A percentile compares a stretch with the other conserved stretches of the same genome.
phyloP scores from a whole-genome alignment of 2,329 filamentous ascomycete species.

The Talaromyces sp. region DNA sequence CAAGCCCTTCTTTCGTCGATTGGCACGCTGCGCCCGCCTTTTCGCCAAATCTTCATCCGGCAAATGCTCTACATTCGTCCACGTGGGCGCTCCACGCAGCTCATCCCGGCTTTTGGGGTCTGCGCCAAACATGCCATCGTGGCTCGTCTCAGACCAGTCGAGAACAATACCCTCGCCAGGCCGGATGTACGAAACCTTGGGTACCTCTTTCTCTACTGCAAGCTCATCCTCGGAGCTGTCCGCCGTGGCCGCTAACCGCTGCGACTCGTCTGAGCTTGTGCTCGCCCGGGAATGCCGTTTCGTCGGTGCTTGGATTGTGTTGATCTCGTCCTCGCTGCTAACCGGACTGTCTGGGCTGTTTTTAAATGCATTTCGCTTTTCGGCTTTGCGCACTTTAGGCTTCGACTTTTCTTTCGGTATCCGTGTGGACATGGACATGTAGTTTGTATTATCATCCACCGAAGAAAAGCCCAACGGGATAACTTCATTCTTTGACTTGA shows the following conservation, averaged over 20 bases:
- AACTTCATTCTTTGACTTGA: slow-evolving; percentile 47
- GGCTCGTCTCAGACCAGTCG: slow-evolving; percentile 71
- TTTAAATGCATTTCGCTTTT: slow-evolving; percentile 7
- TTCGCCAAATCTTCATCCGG: slow-evolving; percentile 59
- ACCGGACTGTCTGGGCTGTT: slow-evolving; percentile 18
- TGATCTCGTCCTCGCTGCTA: slow-evolving; percentile 28
- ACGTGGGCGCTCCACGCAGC: slow-evolving; percentile 56
- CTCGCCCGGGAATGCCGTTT: slow-evolving; percentile 9
- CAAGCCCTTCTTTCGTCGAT: slow-evolving; percentile 68
- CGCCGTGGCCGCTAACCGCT: neutral
- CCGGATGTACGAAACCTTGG: slow-evolving; percentile 63
- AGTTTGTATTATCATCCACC: slow-evolving; percentile 53
- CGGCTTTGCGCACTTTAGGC: slow-evolving; percentile 15
- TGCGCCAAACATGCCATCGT: slow-evolving; percentile 61
- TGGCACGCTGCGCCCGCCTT: slow-evolving; percentile 56
- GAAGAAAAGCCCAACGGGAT: slow-evolving; percentile 66
- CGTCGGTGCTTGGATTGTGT: slow-evolving; percentile 14
- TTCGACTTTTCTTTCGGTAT: slow-evolving; percentile 23
- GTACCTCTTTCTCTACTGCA: slow-evolving; percentile 11
- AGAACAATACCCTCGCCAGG: slow-evolving; percentile 80
- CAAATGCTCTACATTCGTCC: slow-evolving; percentile 46
- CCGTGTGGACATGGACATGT: slow-evolving; percentile 50
- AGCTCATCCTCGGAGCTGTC: slow-evolving; percentile 14
- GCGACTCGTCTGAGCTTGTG: slow-evolving; percentile 16
- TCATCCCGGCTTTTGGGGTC: slow-evolving; percentile 41